Conservation (phyloP, 306 rosid genomes). For the Oxytropis ochrocephala region DNA sequence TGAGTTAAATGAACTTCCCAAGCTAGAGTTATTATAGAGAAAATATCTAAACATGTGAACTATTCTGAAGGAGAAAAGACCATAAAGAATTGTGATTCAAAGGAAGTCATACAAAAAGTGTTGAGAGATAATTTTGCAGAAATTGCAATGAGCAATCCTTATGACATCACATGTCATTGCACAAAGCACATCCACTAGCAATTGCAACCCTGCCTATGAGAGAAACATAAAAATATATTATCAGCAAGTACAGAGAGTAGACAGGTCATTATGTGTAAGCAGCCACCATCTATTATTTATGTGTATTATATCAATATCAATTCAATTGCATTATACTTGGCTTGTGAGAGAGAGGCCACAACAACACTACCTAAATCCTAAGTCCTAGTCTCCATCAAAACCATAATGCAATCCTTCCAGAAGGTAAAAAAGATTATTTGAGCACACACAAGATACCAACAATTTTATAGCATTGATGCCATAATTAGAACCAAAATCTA, state of each 20-base stretch:
- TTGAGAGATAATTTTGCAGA: not conserved
- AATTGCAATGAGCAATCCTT: not conserved
- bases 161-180: no score
- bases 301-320: not conserved
- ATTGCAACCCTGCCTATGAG: not conserved
- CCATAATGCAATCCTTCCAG: no score
- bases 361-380: no score
- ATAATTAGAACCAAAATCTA: no score
- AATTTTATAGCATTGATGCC: no score
- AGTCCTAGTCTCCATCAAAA: no score
- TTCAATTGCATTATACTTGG: not conserved
- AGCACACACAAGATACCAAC: no score
- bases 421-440: no score
- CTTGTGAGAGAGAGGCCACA: no score
- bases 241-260: not conserved
- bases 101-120: not conserved
- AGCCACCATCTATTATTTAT: not conserved
- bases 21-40: not conserved
- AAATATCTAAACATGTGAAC: not conserved
- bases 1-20: not conserved
- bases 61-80: not conserved
- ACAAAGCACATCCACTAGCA: not conserved
- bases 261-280: not conserved
- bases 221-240: not conserved
- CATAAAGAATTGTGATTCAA: not conserved